These are phyloP conservation scores for Rhodotorula babjevae DNA, from an alignment of 768 basidiomycete species.

Conservation along the genomic window DNA sequence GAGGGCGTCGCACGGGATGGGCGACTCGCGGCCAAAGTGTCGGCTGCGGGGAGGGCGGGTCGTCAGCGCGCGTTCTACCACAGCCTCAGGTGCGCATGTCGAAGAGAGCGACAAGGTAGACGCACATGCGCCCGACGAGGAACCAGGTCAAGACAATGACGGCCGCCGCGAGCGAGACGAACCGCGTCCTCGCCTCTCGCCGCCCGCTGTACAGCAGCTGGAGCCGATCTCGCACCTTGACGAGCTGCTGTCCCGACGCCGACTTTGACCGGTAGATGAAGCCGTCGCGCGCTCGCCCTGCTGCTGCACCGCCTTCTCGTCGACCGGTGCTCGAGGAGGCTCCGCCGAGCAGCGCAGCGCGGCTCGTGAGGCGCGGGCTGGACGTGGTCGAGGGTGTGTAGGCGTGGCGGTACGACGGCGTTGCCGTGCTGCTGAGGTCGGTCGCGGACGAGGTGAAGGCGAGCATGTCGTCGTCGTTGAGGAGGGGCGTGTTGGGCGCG, in stretches of 20 bases:
- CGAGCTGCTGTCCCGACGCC: background rate
- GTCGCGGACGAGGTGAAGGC: background rate
- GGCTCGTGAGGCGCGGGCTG: too few species aligned
- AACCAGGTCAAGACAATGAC: background rate
- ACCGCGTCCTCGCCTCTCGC: background rate
- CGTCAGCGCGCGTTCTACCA: background rate
- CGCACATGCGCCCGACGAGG: background rate
- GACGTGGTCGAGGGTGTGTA: too few species aligned
- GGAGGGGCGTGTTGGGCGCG: background rate
- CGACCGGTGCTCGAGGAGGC: too few species aligned
- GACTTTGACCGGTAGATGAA: background rate
- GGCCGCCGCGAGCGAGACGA: background rate
- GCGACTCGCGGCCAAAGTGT: background rate
- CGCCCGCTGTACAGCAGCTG: background rate
- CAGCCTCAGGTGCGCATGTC: background rate
- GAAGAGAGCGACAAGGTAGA: background rate
- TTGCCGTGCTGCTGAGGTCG: too few species aligned
- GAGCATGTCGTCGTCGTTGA: background rate
- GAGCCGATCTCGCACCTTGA: background rate
- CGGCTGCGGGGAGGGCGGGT: background rate
- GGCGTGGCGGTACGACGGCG: too few species aligned
- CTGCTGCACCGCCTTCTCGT: background rate
- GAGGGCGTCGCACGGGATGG: slow-evolving; percentile 22
- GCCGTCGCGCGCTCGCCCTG: too few species aligned
- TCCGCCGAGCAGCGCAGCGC: too few species aligned